Evolutionary conservation across 306 rosid species (phyloP).

Genomic region (Pterocarpus macrocarpus): DNA sequence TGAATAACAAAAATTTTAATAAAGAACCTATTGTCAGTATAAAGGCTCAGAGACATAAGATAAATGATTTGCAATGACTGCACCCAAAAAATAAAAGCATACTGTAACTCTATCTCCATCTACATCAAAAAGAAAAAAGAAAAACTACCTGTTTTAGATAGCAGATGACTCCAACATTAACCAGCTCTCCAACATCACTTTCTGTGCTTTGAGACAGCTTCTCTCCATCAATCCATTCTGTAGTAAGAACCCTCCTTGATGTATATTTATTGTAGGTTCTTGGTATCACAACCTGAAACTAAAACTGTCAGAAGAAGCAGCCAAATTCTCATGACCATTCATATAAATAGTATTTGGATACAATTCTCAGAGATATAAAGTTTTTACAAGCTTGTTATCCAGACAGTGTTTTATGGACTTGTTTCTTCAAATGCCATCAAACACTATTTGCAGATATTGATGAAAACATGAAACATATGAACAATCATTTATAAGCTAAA

Average conservation of each 20-base stretch:
- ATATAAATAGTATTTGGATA: conserved; percentile 14
- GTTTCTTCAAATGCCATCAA: conserved; percentile 26
- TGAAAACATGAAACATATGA: conserved; percentile 16
- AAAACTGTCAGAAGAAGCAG: conserved; percentile 45
- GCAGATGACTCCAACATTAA: conserved; percentile 99
- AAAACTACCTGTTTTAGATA: conserved; percentile 88
- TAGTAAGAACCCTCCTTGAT: conserved; percentile 96
- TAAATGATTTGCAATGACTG: conserved; percentile 26
- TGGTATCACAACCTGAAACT: conserved; percentile 90
- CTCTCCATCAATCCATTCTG: conserved; percentile 93
- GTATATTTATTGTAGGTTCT: conserved; percentile 84
- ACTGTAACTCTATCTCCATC: neutral
- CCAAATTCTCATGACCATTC: conserved; percentile 39
- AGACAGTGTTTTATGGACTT: conserved; percentile 6
- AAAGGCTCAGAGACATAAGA: neutral
- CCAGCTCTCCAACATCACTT: conserved; percentile 95
- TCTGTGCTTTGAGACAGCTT: conserved; percentile 96
- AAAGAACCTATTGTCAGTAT: neutral
- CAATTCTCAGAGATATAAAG: conserved; percentile 17
- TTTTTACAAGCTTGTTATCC: conserved; percentile 35
- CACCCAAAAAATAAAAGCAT: neutral
- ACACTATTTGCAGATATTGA: conserved; percentile 20
- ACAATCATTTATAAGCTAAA: conserved; percentile 1
- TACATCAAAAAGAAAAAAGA: conserved; percentile 11
- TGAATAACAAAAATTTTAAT: neutral